Evolutionary conservation across 2,329 filamentous ascomycete genomes (phyloP), one percentile per base, ranked within the genome.

Genomic region (Arthrobotrys pseudoclavata): DNA sequence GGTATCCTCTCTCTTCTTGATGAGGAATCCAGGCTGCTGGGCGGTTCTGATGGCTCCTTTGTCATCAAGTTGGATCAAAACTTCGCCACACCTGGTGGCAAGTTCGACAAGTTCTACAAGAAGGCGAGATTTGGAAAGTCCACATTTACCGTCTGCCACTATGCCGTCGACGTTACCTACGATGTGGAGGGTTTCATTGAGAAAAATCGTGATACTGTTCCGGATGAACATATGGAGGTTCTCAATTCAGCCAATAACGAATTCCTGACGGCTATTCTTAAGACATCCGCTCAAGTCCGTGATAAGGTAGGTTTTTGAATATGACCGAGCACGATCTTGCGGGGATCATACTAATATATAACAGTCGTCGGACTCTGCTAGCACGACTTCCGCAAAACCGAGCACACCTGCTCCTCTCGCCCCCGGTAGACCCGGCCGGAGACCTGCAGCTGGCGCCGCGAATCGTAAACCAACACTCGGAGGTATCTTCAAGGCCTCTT

Each of bases 111-210:
- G 84, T 82, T 82, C 66, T 99, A 96, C 88, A 98, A 97, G 87
- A 99, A 98, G 86, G 96, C 96, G 5, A 89, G 96, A 71, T 99
- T 99, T 82, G 96, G 96, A 81, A 98, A 98, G 85, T 97, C 94
- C 13, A 88, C 96, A 0, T 99, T 99, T 85, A 98, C 96, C 6
- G 94, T 99, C 79, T 98, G 95, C 84, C 96, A 99, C 85, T 99
- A 99, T 85, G 96, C 96, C 64, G 88, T 99, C 70, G 96, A 99
- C 82, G 96, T 99, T 81, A 98, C 95, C 18, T 99, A 99, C 83
- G 96, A 99, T 84, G 98, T 95, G 1, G 96, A 99, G 81, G 96
- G 96, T 55, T 99, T 99, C 85, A 97, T 99, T 82, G 96, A 99
- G 84, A 99, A 99, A 88, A 99, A 99, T 85, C 90, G 96, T 84